A percentile compares a stretch with the other conserved stretches of the same genome.
phyloP scores from a whole-genome alignment of 148 eudicot species.

The Pouteria glomerata region DNA sequence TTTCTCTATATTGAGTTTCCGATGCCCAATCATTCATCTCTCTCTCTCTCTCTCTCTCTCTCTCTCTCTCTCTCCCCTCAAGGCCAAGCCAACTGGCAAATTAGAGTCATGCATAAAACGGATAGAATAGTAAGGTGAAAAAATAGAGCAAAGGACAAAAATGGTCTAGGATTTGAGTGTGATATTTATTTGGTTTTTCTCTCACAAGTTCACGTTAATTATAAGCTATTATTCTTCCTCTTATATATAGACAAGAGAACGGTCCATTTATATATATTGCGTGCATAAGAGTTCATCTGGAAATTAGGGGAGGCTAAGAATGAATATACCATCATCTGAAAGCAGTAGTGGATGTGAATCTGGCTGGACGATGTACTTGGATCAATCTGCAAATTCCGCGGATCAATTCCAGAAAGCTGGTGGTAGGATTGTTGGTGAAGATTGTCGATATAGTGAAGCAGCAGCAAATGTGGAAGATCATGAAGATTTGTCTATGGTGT shows the following conservation, averaged over 20 bases:
- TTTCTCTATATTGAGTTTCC: no score
- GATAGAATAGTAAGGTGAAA: conserved; percentile 29
- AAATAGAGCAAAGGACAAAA: conserved; percentile 37
- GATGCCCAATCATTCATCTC: conserved; percentile 5
- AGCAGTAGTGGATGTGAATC: conserved; percentile 75
- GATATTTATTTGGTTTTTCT: conserved; percentile 22
- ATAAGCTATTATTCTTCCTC: conserved; percentile 6
- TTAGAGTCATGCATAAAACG: conserved; percentile 35
- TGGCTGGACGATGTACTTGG: conserved; percentile 84
- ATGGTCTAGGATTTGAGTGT: conserved; percentile 32
- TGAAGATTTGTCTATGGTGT: conserved; percentile 76
- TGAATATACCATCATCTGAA: conserved; percentile 53
- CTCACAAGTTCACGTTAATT: no score
- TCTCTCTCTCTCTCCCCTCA: background rate
- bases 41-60: conserved; percentile 12
- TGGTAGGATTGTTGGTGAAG: background rate
- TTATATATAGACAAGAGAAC: conserved; percentile 21
- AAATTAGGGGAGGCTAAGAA: conserved; percentile 5
- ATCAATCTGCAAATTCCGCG: conserved; percentile 43
- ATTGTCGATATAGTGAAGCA: conserved; percentile 11
- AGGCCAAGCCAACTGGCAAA: conserved; percentile 58
- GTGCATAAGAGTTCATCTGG: background rate
- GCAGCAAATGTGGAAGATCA: conserved; percentile 28
- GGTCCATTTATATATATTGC: background rate
- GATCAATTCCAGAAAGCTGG: conserved; percentile 14